These are phyloP conservation scores for Euphorbia corollata DNA, from an alignment of 441 rosid species.

Conservation along the genomic window DNA sequence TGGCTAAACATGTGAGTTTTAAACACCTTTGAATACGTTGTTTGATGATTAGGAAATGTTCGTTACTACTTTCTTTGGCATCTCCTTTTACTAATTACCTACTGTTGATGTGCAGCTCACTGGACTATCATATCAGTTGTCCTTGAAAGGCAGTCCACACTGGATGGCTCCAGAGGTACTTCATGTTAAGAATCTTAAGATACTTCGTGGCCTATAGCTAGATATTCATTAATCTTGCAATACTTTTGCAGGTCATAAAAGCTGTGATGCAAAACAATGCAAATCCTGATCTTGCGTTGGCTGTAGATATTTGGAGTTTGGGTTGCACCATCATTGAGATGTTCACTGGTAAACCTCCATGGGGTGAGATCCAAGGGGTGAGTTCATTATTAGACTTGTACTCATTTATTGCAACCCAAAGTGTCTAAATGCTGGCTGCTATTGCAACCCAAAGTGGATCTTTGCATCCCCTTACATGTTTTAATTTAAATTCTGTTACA, in stretches of 20 bases:
- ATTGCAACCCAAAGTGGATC: slow-evolving; percentile 9
- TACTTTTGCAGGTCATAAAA: slow-evolving; percentile 64
- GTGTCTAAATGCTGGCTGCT: background rate
- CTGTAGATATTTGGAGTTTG: slow-evolving; percentile 96
- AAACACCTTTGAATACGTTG: too few relatives aligned
- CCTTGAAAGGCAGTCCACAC: slow-evolving; percentile 89
- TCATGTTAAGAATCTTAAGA: background rate
- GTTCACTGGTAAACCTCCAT: slow-evolving; percentile 94
- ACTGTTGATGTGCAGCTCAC: slow-evolving; percentile 38
- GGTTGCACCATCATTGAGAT: slow-evolving; percentile 96
- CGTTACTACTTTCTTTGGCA: slow-evolving; percentile 16
- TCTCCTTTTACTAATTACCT: slow-evolving; percentile 2
- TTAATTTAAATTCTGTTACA: background rate
- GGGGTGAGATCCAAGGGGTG: slow-evolving; percentile 96
- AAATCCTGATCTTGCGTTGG: slow-evolving; percentile 72
- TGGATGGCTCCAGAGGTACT: slow-evolving; percentile 99
- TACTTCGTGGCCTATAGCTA: slow-evolving; percentile 18
- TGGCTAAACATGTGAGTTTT: slow-evolving; percentile 82
- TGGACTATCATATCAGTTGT: slow-evolving; percentile 81
- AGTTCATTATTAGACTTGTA: slow-evolving; percentile 11
- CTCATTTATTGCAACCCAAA: slow-evolving; percentile 6
- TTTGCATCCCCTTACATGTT: slow-evolving; percentile 3
- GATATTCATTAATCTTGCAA: too few relatives aligned
- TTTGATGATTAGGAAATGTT: background rate
- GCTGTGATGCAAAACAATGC: slow-evolving; percentile 79